Conservation (phyloP, 2,329 filamentous ascomycete genomes). For the Ophiocordyceps sinensis region DNA sequence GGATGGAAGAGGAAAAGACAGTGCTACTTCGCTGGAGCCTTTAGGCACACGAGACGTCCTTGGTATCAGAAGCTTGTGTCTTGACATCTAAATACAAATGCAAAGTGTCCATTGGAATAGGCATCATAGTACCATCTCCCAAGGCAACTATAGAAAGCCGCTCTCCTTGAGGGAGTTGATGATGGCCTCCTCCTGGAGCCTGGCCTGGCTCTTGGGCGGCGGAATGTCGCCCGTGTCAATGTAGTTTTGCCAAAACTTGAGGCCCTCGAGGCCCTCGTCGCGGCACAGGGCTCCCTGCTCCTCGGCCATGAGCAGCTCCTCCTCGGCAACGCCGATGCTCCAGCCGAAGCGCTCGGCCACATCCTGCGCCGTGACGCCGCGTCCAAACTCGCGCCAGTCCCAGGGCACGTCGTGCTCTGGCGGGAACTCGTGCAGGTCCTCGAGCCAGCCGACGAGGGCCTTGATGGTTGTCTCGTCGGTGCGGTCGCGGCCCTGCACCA, state of each 20-base stretch:
- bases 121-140: not conserved
- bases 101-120: not conserved
- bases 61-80: too few species aligned
- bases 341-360: conserved; percentile 82
- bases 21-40: too few species aligned
- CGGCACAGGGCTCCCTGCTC: conserved; percentile 77
- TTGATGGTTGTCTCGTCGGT: conserved; percentile 83
- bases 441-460: conserved; percentile 62
- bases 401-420: conserved; percentile 52
- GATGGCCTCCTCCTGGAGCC: conserved; percentile 25
- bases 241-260: conserved; percentile 86
- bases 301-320: conserved; percentile 95
- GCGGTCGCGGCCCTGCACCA: conserved; percentile 76
- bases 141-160: conserved; percentile 17
- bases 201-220: conserved; percentile 12
- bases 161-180: conserved; percentile 27
- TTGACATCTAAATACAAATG: not conserved
- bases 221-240: conserved; percentile 31
- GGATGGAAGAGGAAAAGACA: too few species aligned
- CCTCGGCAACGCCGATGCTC: conserved; percentile 91
- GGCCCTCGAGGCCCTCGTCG: conserved; percentile 80
- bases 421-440: conserved; percentile 52
- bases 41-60: too few species aligned
- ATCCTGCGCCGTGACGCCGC: conserved; percentile 81
- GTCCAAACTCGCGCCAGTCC: conserved; percentile 67